Conservation (phyloP, 2,329 filamentous ascomycete species). For the Alternaria solani region DNA sequence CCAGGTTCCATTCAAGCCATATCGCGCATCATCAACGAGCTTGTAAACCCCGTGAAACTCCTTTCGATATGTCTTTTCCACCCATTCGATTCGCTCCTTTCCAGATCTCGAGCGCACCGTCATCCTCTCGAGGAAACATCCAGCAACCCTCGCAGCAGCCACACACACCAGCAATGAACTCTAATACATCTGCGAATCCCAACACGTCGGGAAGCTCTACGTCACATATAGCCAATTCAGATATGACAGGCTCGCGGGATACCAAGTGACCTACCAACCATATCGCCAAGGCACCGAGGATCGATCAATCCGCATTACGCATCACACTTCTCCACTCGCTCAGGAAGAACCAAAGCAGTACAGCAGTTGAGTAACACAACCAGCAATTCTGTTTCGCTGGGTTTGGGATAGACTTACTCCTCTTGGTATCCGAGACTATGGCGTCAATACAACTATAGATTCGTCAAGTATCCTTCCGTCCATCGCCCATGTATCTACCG, state of each 20-base stretch:
- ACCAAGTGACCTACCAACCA: background rate
- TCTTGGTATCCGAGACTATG: background rate
- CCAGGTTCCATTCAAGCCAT: background rate
- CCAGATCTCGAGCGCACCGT: conserved; percentile 35
- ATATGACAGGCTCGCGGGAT: background rate
- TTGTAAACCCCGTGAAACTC: background rate
- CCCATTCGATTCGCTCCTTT: conserved; percentile 44
- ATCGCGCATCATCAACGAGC: background rate
- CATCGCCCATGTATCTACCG: background rate
- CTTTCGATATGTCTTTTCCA: conserved; percentile 26
- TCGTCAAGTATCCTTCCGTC: background rate
- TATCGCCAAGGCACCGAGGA: background rate
- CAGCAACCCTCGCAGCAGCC: conserved; percentile 32
- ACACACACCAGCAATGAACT: background rate
- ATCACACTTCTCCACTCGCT: background rate
- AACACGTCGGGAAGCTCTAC: background rate
- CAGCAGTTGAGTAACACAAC: background rate
- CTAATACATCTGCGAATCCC: background rate
- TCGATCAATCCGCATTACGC: background rate
- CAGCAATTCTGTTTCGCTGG: background rate
- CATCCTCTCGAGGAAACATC: conserved; percentile 18
- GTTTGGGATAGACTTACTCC: too few relatives aligned
- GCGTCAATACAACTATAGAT: background rate
- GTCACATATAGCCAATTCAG: conserved; percentile 12
- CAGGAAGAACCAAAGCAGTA: background rate